A percentile compares a stretch with the other conserved stretches of the same genome.
phyloP scores from a whole-genome alignment of 805 yeast genomes.

The Ogataea glucozyma region DNA sequence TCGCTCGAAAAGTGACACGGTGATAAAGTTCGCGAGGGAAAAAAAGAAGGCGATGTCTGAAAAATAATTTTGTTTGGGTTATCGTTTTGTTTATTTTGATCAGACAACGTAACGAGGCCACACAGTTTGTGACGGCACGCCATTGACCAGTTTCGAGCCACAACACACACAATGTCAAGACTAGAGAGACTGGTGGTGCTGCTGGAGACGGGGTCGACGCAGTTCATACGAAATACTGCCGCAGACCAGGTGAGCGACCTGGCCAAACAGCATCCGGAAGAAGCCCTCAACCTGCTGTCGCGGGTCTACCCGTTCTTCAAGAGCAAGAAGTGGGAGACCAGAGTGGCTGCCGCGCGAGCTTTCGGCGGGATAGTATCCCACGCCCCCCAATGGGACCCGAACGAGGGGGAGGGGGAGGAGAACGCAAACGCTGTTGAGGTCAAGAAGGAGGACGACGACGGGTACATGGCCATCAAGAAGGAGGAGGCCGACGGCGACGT shows the following conservation, averaged over 20 bases:
- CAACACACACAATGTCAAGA: slow-evolving; percentile 34
- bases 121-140: slow-evolving; percentile 1
- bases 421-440: slow-evolving; percentile 9
- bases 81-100: neutral
- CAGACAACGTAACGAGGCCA: no score
- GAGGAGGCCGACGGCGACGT: slow-evolving; percentile 32
- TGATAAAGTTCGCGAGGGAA: neutral
- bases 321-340: slow-evolving; percentile 90
- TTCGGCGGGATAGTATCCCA: slow-evolving; percentile 88
- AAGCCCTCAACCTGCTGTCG: slow-evolving; percentile 75
- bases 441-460: slow-evolving; percentile 16
- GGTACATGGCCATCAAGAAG: slow-evolving; percentile 21
- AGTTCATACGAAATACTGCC: slow-evolving; percentile 90
- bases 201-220: slow-evolving; percentile 93
- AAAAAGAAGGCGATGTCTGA: no score
- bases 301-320: slow-evolving; percentile 88
- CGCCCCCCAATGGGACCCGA: slow-evolving; percentile 85
- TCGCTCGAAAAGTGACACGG: slow-evolving; percentile 4
- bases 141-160: neutral
- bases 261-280: slow-evolving; percentile 94
- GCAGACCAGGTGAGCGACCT: slow-evolving; percentile 95
- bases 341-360: slow-evolving; percentile 92
- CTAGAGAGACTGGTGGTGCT: slow-evolving; percentile 40
- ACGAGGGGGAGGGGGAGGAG: slow-evolving; percentile 34
- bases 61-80: slow-evolving; percentile 3